Conservation (phyloP, 1,284 basidiomycete species). For the Chalciporus piperatoides region DNA sequence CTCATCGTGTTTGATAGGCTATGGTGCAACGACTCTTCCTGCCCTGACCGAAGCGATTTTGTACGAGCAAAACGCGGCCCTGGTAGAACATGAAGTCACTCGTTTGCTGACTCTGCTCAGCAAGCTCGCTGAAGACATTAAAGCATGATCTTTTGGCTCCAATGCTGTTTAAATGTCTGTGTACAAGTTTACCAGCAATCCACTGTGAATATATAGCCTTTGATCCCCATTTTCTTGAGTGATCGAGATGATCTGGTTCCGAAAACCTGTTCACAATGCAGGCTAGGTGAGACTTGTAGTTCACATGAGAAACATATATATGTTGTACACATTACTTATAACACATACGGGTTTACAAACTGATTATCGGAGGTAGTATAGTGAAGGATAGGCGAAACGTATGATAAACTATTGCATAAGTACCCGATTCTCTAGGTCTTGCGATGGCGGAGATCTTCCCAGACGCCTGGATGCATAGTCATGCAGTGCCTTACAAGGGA, state of each 20-base stretch:
- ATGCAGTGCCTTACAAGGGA: conserved; percentile 33
- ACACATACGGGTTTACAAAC: conserved; percentile 2
- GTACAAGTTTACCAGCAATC: neutral
- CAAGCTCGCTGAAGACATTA: conserved; percentile 45
- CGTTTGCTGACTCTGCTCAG: conserved; percentile 58
- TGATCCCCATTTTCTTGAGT: neutral
- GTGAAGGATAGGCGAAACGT: conserved; percentile 13
- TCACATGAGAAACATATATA: neutral
- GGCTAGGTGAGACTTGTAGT: neutral
- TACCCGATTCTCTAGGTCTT: conserved; percentile 10
- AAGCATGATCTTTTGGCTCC: conserved; percentile 12
- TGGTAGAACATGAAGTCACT: conserved; percentile 63
- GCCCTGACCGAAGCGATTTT: conserved; percentile 78
- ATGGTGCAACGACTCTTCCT: conserved; percentile 85
- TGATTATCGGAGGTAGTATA: conserved; percentile 22
- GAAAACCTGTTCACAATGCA: too few species aligned
- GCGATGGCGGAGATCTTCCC: conserved; percentile 25
- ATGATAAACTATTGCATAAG: conserved; percentile 10
- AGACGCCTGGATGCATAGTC: conserved; percentile 28
- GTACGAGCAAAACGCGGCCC: conserved; percentile 59
- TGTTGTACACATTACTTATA: too few species aligned
- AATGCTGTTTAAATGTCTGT: neutral
- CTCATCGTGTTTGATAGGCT: conserved; percentile 45
- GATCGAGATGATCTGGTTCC: too few species aligned
- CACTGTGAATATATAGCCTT: neutral